Conservation (phyloP, 805 yeast genomes). For the Cyberlindnera mycetangii region DNA sequence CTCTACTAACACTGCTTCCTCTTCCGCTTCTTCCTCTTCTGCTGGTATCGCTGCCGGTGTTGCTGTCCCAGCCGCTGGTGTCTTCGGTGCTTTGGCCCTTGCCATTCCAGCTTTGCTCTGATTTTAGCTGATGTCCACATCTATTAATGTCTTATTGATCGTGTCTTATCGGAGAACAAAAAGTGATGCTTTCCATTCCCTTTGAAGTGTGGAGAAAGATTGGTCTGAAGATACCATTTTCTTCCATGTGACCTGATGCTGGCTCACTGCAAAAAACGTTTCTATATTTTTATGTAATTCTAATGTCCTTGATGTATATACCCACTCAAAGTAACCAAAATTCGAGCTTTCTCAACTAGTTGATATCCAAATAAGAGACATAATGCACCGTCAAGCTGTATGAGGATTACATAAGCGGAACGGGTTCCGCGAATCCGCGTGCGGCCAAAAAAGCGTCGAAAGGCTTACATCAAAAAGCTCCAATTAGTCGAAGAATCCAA, state of each 20-base stretch:
- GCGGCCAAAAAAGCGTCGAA: conserved; percentile 3
- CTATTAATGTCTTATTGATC: background rate
- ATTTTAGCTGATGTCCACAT: background rate
- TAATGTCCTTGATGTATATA: background rate
- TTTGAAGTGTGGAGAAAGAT: background rate
- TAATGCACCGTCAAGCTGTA: background rate
- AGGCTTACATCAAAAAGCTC: background rate
- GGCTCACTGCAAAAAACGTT: background rate
- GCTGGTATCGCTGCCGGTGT: conserved; percentile 19
- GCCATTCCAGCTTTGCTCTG: conserved; percentile 21
- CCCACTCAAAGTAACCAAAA: background rate
- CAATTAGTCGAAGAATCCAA: background rate
- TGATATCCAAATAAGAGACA: background rate
- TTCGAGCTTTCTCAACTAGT: too few relatives aligned
- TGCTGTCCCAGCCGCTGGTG: background rate
- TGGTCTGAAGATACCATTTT: background rate
- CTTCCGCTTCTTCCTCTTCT: conserved; percentile 5
- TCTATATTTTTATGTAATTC: background rate
- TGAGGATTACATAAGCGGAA: background rate
- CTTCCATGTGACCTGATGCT: background rate
- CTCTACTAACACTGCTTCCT: background rate
- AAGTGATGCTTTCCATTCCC: background rate
- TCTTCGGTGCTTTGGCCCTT: background rate
- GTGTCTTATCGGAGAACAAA: background rate
- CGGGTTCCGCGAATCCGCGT: background rate